These are phyloP conservation scores for Brassica juncea DNA, from an alignment of 345 rosid genomes.

Conservation along the genomic window DNA sequence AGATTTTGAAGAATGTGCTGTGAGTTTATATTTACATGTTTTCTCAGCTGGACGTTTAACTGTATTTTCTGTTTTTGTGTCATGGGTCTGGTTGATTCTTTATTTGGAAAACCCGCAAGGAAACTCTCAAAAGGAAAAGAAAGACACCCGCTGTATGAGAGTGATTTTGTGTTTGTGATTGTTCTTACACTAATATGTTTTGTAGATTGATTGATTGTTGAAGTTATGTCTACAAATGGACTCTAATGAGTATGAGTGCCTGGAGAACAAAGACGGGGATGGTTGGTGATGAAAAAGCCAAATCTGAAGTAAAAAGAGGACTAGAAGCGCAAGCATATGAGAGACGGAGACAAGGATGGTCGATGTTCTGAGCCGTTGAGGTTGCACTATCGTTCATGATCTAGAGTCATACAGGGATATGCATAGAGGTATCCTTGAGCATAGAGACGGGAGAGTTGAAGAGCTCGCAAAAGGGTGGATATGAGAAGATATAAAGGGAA, in stretches of 20 bases:
- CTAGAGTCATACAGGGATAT: not conserved
- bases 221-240: not conserved
- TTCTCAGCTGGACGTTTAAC: not conserved
- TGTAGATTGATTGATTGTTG: not conserved
- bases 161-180: not conserved
- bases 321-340: not conserved
- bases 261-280: not conserved
- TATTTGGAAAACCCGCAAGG: not conserved
- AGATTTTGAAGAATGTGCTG: no score
- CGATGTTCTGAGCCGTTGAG: not conserved
- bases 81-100: not conserved
- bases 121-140: not conserved
- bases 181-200: not conserved
- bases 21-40: no score
- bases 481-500: not conserved
- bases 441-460: not conserved
- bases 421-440: not conserved
- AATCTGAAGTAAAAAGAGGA: not conserved
- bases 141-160: not conserved
- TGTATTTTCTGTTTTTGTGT: constrained; percentile 15
- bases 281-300: not conserved
- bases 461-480: not conserved
- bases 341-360: not conserved
- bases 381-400: not conserved
- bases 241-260: not conserved